Base-by-base conservation (phyloP, 208 protist genomes). In the Crithidia expoeki region DNA sequence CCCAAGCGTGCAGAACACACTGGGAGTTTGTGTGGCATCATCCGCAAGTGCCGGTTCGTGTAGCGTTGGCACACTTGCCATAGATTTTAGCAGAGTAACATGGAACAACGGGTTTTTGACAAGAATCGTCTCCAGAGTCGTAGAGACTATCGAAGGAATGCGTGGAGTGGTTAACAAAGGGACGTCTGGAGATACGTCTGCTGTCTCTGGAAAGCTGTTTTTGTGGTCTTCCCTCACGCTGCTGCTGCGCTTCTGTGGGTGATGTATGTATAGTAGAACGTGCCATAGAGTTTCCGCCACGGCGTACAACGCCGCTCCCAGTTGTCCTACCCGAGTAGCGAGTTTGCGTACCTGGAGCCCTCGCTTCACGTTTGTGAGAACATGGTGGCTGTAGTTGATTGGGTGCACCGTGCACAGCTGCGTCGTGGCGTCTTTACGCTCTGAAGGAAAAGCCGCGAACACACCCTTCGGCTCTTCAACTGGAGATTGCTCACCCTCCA, bases 351-450 rank as follows among this genome's bases (percentile, higher is more conserved):
- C 71, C 19, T 61, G 65, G 0, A 49, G 51, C 25, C 57, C 50
- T 0, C 57, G 58, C 17, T 63, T 50, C 19, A 84, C 40, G 9
- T 72, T 60, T 19, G 42, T 58, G 14, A 90, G 52, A 5, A 90
- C n/a, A 60, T 90, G 72, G 23, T 69, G 55, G 19, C 79, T 74
- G 63, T 86, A 63, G 59, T 71, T 69, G 4, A 72, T 68, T 16
- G 47, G 57, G 23, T 69, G 76, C 11, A 80, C 75, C 2, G 84
- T 84, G 46, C 62, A 73, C 33, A 86, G 63, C 63, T 90, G 84
- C 32, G 81, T 90, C 17, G 42, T 25, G 21, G 27, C 58, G 19
- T 64, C 58, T 25, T 52, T 34, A 4, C 56, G 34, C 23, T 62
- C 51, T 32, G 51, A 6, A 34, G 51, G 49, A 32, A 25, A 21